Base-by-base conservation (phyloP, 169 alveolate genomes). In the Cryptosporidium sp. region DNA sequence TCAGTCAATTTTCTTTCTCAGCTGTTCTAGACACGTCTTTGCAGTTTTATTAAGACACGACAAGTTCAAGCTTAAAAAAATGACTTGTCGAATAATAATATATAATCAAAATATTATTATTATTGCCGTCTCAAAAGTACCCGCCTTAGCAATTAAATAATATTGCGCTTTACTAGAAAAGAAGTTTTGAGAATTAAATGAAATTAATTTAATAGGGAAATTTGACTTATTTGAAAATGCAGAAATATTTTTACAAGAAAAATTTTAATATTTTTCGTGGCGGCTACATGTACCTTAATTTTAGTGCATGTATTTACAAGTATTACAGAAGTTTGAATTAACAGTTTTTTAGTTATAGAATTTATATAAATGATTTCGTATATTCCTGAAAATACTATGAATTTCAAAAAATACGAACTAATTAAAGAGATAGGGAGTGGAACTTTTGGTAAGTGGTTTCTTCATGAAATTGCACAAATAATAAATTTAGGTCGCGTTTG, bases 401-500 rank as follows among this genome's bases (percentile, higher is more conserved):
- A 35, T 14, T 31, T 48, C 48, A 45, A 41, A 37, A 80, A 59
- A 45, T 80, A 80, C 70, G 29, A 41, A 43, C 26, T 80, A 45
- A 65, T 80, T 29, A 80, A 80, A 33, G 89, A 80, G 51, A 80
- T 80, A 62, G 89, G 89, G 21, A 80, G 75, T 62, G 89, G 89
- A 18, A 80, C 89, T 26, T 80, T 80, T 80, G 89, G 89, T 80
- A 80, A 23, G 89, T 80, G 12, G n/a, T 37, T 16, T 8, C 9
- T 48, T 80, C 21, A n/a, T 16, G 7, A 23, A 14, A 45, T 45
- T 70, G 6, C 65, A 43, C 21, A n/a, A 37, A 6, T 67, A 2
- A 33, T 10, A n/a, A 48, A 3, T 41, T 52, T 31, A 80, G 89
- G 89, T 18, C 71, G 89, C 26, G 89, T 80, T 26, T 80, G 89